phyloP scores from a whole-genome alignment of 2,329 filamentous ascomycete genomes.

The Trematosphaeria pertusa region DNA sequence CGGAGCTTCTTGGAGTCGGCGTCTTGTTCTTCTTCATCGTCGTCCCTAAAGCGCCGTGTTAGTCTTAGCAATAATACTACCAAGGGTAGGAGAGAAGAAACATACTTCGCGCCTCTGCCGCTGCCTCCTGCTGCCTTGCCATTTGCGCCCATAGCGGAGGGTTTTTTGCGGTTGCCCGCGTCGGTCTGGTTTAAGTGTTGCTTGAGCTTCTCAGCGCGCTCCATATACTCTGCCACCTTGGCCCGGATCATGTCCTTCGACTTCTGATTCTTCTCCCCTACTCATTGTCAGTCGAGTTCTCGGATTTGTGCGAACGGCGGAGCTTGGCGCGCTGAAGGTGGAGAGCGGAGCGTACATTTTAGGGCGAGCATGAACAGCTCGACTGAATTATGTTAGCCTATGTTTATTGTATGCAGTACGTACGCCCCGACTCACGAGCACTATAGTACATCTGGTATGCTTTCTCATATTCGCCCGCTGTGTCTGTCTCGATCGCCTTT shows the following conservation, averaged over 20 bases:
- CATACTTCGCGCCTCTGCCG: slow-evolving; percentile 64
- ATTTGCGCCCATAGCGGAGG: slow-evolving; percentile 75
- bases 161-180: slow-evolving; percentile 69
- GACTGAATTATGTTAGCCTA: slow-evolving; percentile 56
- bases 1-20: slow-evolving; percentile 95
- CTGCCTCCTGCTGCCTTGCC: slow-evolving; percentile 69
- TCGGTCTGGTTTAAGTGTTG: slow-evolving; percentile 81
- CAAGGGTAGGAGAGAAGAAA: slow-evolving; percentile 6
- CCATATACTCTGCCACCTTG: slow-evolving; percentile 97
- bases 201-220: slow-evolving; percentile 97
- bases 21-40: slow-evolving; percentile 73
- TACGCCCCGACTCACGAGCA: slow-evolving; percentile 54
- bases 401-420: neutral
- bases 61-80: slow-evolving; percentile 7
- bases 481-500: slow-evolving; percentile 96
- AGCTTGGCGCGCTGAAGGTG: slow-evolving; percentile 2
- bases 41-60: slow-evolving; percentile 53
- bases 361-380: slow-evolving; percentile 98
- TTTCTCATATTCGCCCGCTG: slow-evolving; percentile 94
- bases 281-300: slow-evolving; percentile 21
- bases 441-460: slow-evolving; percentile 97
- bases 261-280: slow-evolving; percentile 91
- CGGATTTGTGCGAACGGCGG: neutral
- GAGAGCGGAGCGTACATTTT: slow-evolving; percentile 67
- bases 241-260: slow-evolving; percentile 97